phyloP scores from a whole-genome alignment of 768 basidiomycete species.

The Boletus rubropictus region DNA sequence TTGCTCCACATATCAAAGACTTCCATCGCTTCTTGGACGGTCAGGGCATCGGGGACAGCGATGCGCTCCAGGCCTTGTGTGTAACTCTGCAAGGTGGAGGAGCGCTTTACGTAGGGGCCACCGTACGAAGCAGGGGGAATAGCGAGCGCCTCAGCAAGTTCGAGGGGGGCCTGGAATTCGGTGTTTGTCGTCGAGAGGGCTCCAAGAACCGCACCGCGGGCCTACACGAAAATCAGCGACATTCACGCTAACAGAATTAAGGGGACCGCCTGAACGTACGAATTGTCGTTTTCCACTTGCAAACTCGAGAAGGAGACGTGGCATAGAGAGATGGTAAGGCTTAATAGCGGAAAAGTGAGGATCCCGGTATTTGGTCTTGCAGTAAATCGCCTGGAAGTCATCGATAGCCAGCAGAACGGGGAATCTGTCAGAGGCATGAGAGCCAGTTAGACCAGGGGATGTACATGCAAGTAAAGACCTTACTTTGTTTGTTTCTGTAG shows the following conservation, averaged over 20 bases:
- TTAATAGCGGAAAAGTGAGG: slow-evolving; percentile 65
- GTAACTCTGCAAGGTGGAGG: slow-evolving; percentile 45
- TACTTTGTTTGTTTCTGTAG: slow-evolving; percentile 63
- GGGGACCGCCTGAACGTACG: slow-evolving; percentile 40
- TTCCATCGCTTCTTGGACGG: slow-evolving; percentile 61
- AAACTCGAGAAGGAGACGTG: slow-evolving; percentile 72
- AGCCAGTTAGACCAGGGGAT: neutral
- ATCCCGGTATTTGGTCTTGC: slow-evolving; percentile 61
- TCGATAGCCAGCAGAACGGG: slow-evolving; percentile 84
- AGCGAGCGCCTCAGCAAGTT: slow-evolving; percentile 58
- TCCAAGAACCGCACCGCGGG: slow-evolving; percentile 65
- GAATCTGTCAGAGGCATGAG: slow-evolving; percentile 36
- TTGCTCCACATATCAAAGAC: slow-evolving; percentile 75
- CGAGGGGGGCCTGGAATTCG: slow-evolving; percentile 50
- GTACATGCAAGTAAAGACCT: slow-evolving; percentile 15
- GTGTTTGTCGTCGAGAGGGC: slow-evolving; percentile 62
- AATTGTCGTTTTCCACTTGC: slow-evolving; percentile 64
- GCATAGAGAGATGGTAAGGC: slow-evolving; percentile 73
- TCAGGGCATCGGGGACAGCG: slow-evolving; percentile 53
- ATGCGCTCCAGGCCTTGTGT: slow-evolving; percentile 48
- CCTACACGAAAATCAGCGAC: slow-evolving; percentile 34
- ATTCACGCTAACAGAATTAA: neutral
- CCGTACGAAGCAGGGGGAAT: slow-evolving; percentile 38
- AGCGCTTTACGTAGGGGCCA: slow-evolving; percentile 55
- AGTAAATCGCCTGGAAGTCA: slow-evolving; percentile 80